Base-by-base conservation (phyloP, 2,329 filamentous ascomycete genomes). In the Ramichloridium luteum region DNA sequence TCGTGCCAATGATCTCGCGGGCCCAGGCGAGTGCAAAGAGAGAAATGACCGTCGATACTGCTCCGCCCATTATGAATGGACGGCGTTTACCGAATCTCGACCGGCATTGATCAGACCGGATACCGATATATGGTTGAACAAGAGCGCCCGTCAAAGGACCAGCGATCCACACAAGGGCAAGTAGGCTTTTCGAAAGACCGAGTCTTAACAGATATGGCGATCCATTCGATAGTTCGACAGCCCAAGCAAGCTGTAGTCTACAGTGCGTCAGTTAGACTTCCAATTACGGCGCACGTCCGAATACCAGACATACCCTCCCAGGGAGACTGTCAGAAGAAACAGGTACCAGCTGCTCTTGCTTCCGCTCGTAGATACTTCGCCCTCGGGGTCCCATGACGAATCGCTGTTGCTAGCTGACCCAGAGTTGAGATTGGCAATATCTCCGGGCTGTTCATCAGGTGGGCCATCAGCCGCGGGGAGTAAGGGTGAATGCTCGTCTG, bases 161-260 rank as follows among this genome's bases (percentile, higher is more conserved):
- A n/a, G 67, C 67, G 13, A 70, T 66, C 67, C 67, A 71, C 18
- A 70, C 63, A 4, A 69, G 52, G 10, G 66, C 61, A 13, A 67
- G 56, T 31, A 69, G 50, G 6, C 64, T 65, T 39, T 68, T 68
- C 42, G 60, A 64, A 17, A 70, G 53, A 16, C 66, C 66, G 14
- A 71, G 59, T 13, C 64, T 65, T 5, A 69, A 53, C 1, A 70
- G 54, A 43, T 67, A 70, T 28, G 67, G 67, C 32, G 88, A 93
- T 46, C 86, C 86, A 62, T 93, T 88, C 32, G 85, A 93, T 25
- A 93, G 67, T 57, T 96, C 88, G 25, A 93, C 85, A 1, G 86
- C 86, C 88, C 88, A 96, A 16, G 88, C 85, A 45, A 96, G 80
- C 60, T 96, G 88, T 40, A 96, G 64, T 14, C 83, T 69, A 32